Conservation (phyloP, 2,329 filamentous ascomycete genomes). For the Ascochyta koolunga region DNA sequence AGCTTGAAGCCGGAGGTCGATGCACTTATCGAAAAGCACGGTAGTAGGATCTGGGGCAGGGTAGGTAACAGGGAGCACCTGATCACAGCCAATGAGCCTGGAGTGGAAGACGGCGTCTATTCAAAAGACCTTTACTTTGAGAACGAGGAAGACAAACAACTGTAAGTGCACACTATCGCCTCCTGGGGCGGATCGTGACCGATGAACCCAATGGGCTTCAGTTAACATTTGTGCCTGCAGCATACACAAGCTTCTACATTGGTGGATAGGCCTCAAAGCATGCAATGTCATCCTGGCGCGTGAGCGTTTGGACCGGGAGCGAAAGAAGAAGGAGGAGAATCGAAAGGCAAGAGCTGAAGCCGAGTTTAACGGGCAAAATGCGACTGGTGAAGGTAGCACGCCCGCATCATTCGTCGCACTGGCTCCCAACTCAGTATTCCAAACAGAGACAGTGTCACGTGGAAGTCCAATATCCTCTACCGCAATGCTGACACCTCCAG, state of each 20-base stretch:
- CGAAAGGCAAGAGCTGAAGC: slow-evolving; percentile 37
- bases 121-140: slow-evolving; percentile 42
- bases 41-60: slow-evolving; percentile 41
- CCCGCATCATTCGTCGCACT: slow-evolving; percentile 39
- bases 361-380: slow-evolving; percentile 28
- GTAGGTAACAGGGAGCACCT: slow-evolving; percentile 41
- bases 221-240: slow-evolving; percentile 25
- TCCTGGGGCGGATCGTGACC: neutral
- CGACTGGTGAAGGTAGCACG: slow-evolving; percentile 21
- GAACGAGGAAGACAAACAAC: slow-evolving; percentile 36
- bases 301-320: slow-evolving; percentile 42
- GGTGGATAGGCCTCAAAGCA: slow-evolving; percentile 47
- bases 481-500: slow-evolving; percentile 39
- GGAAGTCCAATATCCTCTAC: slow-evolving; percentile 34
- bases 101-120: slow-evolving; percentile 41
- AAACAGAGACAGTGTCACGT: slow-evolving; percentile 34
- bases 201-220: neutral
- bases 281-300: slow-evolving; percentile 46
- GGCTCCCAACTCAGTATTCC: slow-evolving; percentile 35
- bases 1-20: slow-evolving; percentile 41
- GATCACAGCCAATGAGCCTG: slow-evolving; percentile 39
- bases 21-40: slow-evolving; percentile 40
- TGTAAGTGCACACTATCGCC: slow-evolving; percentile 27
- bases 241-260: slow-evolving; percentile 44
- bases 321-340: slow-evolving; percentile 43